A percentile compares a stretch with the other conserved stretches of the same genome.
phyloP scores from a whole-genome alignment of 2,329 filamentous ascomycete species.

The Gnomoniopsis smithogilvyi region DNA sequence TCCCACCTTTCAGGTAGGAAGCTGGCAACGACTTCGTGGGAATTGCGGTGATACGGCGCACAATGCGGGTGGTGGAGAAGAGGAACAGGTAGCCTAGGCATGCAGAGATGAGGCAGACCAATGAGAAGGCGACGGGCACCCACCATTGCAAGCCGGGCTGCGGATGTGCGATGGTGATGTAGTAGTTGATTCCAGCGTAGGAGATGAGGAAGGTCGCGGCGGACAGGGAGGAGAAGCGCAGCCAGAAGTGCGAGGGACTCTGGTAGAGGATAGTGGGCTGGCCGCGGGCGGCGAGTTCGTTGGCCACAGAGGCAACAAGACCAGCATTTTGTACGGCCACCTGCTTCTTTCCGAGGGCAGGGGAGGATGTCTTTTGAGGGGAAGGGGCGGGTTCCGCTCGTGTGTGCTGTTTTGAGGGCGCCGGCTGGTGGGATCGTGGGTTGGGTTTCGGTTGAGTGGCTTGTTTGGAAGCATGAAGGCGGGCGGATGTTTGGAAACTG shows the following conservation, averaged over 20 bases:
- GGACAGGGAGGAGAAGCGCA: slow-evolving; percentile 57
- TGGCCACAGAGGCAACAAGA: slow-evolving; percentile 39
- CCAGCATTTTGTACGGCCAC: neutral
- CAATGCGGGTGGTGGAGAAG: slow-evolving; percentile 53
- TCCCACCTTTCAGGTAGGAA: slow-evolving; percentile 2
- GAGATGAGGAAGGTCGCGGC: slow-evolving; percentile 51
- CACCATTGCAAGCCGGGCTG: slow-evolving; percentile 51
- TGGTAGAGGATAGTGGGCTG: slow-evolving; percentile 61
- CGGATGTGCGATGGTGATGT: slow-evolving; percentile 44
- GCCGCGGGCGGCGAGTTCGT: slow-evolving; percentile 53
- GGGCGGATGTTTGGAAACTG: slow-evolving; percentile 15
- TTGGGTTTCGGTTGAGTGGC: slow-evolving; percentile 2
- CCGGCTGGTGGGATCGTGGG: no score
- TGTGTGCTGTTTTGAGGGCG: neutral
- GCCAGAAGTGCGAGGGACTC: slow-evolving; percentile 60
- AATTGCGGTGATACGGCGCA: slow-evolving; percentile 56
- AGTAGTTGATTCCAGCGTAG: slow-evolving; percentile 50
- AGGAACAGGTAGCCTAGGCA: slow-evolving; percentile 59
- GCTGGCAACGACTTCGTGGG: slow-evolving; percentile 28
- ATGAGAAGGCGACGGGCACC: slow-evolving; percentile 55
- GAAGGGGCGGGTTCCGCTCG: neutral
- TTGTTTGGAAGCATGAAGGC: slow-evolving; percentile 5
- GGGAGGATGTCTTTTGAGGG: neutral
- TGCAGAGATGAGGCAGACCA: slow-evolving; percentile 57
- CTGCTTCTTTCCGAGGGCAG: no score